Evolutionary conservation across 257 asterid genomes (phyloP), one percentile per base, ranked within the genome.

Genomic region (Lycium barbarum): DNA sequence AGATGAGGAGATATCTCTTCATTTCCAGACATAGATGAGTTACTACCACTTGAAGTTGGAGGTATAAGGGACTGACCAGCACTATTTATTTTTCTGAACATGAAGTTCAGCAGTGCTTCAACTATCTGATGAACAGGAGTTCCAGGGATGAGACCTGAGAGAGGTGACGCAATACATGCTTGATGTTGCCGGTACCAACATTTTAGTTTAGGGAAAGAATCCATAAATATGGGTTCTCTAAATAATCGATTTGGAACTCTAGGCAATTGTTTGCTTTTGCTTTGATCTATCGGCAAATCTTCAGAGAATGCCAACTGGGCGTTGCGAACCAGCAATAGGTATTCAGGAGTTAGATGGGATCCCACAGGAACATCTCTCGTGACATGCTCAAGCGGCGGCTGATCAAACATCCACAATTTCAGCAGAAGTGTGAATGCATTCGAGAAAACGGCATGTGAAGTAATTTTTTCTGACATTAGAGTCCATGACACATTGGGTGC

Each of bases 331-430:
- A 94, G 65, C 78, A 97, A 90, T 82, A 97, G 95, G 90, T 89
- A 92, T 81, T 94, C 98, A n/a, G 98, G 99, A 81, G 98, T 93
- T 86, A 93, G 83, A 81, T 85, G 96, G 83, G 97, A 91, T 82
- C 93, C 98, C 82, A 92, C 95, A 20, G 97, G 94, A 54, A 86
- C 90, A 84, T 97, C 98, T 81, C 98, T 97, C 58, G 58, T 85
- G 45, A 92, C 93, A 86, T 90, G 91, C 83, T 95, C 98, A 86
- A 95, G 47, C 53, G 98, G 99, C 76, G 98, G 98, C 83, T 90
- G 96, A 83, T 97, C 97, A 79, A 94, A 97, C 92, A 95, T 94
- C 98, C 98, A 97, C 86, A 97, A 84, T 89, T 91, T 95, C 90
- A 97, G 90, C 89, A 97, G 92, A 90, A 92, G 92, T 83, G 95